Conservation (phyloP, 1,284 basidiomycete genomes). For the Lignosus rhinocerotis region DNA sequence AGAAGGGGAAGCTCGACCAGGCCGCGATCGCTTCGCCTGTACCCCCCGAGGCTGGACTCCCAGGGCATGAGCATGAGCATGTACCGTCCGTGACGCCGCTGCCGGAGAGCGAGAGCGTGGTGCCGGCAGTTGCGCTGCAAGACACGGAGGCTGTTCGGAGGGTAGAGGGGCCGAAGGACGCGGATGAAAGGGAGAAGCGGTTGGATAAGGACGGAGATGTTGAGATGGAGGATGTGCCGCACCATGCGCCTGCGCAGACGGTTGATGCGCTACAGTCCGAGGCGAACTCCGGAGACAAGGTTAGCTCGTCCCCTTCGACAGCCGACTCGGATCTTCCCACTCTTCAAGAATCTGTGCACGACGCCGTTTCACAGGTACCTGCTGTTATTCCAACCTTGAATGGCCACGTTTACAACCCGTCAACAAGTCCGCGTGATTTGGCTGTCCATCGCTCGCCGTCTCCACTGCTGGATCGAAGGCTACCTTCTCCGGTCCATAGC, state of each 20-base stretch:
- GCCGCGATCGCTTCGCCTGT: constrained; percentile 16
- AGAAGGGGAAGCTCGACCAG: not conserved
- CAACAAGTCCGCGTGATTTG: not conserved
- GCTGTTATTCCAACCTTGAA: no score
- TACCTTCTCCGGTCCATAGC: not conserved
- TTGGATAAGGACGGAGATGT: constrained; percentile 1
- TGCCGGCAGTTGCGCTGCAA: not conserved
- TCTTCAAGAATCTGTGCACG: no score
- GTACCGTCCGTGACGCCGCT: not conserved
- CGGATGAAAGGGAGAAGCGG: not conserved
- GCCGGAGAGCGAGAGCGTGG: not conserved
- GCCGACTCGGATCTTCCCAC: no score
- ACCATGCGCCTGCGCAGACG: not conserved
- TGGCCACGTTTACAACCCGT: no score
- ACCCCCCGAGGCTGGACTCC: not conserved
- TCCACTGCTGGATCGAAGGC: not conserved
- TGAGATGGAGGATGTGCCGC: not conserved
- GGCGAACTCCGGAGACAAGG: no score
- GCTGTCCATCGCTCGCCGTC: not conserved
- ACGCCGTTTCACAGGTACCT: no score
- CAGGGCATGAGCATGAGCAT: not conserved
- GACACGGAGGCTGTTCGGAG: no score
- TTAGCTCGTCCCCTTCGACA: no score
- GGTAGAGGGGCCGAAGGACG: not conserved
- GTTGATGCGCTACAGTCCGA: not conserved